Evolutionary conservation across 768 basidiomycete genomes (phyloP), one percentile per base, ranked within the genome.

Genomic region (Collybia sp.): DNA sequence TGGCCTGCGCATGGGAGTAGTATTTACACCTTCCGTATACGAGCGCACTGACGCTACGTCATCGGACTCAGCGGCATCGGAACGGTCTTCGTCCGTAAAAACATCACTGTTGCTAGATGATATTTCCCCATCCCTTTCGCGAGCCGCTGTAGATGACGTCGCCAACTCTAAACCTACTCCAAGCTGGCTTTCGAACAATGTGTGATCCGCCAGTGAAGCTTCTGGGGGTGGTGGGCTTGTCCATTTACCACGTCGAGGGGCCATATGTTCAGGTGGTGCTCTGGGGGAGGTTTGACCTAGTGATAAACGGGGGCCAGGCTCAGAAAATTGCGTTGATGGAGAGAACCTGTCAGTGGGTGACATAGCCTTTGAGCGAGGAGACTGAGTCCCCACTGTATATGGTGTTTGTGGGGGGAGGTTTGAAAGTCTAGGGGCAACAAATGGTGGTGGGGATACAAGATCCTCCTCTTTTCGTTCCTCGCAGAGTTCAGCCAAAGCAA

Each of bases 401-500:
- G 86, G 80, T 1, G 79, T 81, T 57, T 88, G 87, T 2, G 84
- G 82, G 5, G 86, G 83, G 18, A 80, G 70, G 35, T 74, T 60
- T 3, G 67, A 59, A n/a, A 65, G 58, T 18, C 75, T 66, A 12
- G 73, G 65, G 32, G 74, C 66, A 17, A 60, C 59, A 51, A 68
- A 70, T 1, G 69, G 54, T 12, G 80, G 77, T 2, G 83, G 68
- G 19, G 70, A 69, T 8, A 80, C 67, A 13, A 81, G 70, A 47
- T 80, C 78, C 57, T 83, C 82, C 25, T 78, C 80, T 45, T 82
- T 82, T 17, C 92, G 83, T 62, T 97, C 94, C 57, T 93, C 90
- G 57, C 94, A 96, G 11, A 99, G 80, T 53, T 93, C 87, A 1
- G 93, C 83, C 13, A 98, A 73, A 4, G 90, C 88, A 15, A 85